Conservation (phyloP, 2,329 filamentous ascomycete species). For the Microcera coccophila region DNA sequence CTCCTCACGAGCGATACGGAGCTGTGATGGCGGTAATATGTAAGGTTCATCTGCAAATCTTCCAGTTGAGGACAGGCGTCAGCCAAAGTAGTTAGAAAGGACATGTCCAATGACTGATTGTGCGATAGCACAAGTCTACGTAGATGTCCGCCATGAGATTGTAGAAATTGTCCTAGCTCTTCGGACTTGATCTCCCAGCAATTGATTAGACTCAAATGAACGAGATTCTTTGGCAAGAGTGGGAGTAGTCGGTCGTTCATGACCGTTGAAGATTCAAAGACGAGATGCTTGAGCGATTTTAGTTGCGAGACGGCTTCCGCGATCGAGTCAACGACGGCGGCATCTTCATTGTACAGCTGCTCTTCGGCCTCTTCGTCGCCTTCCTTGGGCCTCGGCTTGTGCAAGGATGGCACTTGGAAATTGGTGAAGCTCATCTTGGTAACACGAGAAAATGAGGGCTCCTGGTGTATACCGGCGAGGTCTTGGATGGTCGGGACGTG, state of each 20-base stretch:
- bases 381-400: constrained; percentile 33
- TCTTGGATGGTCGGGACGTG: constrained; percentile 45
- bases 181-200: constrained; percentile 71
- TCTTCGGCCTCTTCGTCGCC: constrained; percentile 30
- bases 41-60: constrained; percentile 71
- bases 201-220: constrained; percentile 69
- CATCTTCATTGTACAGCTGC: constrained; percentile 37
- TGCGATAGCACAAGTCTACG: constrained; percentile 67
- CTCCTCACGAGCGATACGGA: constrained; percentile 46
- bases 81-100: constrained; percentile 66
- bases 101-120: constrained; percentile 73
- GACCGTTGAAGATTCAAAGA: constrained; percentile 71
- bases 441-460: constrained; percentile 53
- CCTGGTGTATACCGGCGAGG: constrained; percentile 50
- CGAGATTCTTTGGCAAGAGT: constrained; percentile 62
- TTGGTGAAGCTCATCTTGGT: constrained; percentile 59
- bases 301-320: constrained; percentile 43
- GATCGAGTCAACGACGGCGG: constrained; percentile 38
- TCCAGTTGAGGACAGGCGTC: constrained; percentile 66
- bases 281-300: constrained; percentile 60
- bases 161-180: constrained; percentile 61
- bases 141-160: constrained; percentile 63
- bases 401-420: constrained; percentile 54
- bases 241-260: constrained; percentile 66
- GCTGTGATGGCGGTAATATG: constrained; percentile 68